Conservation (phyloP, 1,284 basidiomycete genomes). For the Papiliotrema laurentii region DNA sequence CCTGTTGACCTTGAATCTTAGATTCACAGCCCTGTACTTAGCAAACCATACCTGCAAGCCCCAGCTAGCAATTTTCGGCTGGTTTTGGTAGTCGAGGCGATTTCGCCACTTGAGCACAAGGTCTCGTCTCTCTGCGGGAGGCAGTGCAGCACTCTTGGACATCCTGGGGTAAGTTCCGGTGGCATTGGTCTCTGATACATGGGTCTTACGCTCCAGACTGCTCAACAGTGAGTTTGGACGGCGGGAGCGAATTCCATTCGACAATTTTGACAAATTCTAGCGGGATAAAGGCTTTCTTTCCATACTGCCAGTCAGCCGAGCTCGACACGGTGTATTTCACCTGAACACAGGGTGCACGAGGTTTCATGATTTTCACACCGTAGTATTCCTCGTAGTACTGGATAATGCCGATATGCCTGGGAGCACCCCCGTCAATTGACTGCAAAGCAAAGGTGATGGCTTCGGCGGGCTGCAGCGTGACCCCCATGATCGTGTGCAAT, state of each 20-base stretch:
- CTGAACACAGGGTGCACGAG: slow-evolving; percentile 40
- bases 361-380: slow-evolving; percentile 36
- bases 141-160: slow-evolving; percentile 47
- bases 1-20: slow-evolving; percentile 26
- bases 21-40: neutral
- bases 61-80: slow-evolving; percentile 45
- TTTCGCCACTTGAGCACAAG: slow-evolving; percentile 38
- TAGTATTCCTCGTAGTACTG: slow-evolving; percentile 44
- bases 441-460: slow-evolving; percentile 26
- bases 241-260: slow-evolving; percentile 41
- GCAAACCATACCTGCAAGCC: slow-evolving; percentile 40
- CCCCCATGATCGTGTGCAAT: slow-evolving; percentile 31
- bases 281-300: slow-evolving; percentile 44
- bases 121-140: slow-evolving; percentile 35
- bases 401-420: slow-evolving; percentile 27
- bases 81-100: slow-evolving; percentile 31
- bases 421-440: slow-evolving; percentile 23
- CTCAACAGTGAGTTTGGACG: slow-evolving; percentile 25
- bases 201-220: slow-evolving; percentile 36
- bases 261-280: slow-evolving; percentile 42
- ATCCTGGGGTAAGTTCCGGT: slow-evolving; percentile 17
- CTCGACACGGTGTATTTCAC: no score
- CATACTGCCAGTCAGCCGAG: slow-evolving; percentile 36
- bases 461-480: slow-evolving; percentile 29
- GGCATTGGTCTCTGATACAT: neutral